Conservation (phyloP, 257 asterid genomes). For the Anisodus acutangulus region DNA sequence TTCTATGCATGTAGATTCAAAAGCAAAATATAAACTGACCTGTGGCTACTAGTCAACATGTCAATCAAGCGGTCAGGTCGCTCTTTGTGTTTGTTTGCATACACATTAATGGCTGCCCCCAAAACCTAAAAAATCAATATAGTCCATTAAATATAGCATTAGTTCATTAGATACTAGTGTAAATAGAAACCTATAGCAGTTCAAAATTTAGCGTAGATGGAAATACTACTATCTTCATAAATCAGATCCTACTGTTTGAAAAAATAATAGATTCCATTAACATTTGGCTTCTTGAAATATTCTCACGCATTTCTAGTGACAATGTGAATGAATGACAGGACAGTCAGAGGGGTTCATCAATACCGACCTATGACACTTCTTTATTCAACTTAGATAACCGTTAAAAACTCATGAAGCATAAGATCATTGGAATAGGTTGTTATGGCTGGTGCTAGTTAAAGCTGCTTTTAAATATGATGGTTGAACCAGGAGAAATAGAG, state of each 20-base stretch:
- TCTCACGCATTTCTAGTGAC: background rate
- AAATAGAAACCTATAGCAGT: constrained; percentile 16
- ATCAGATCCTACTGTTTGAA: constrained; percentile 5
- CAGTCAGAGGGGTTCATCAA: background rate
- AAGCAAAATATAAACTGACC: constrained; percentile 40
- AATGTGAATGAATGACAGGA: background rate
- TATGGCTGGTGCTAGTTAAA: constrained; percentile 5
- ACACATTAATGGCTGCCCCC: constrained; percentile 97
- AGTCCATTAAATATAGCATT: constrained; percentile 1
- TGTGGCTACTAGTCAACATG: constrained; percentile 97
- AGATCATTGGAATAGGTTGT: constrained; percentile 14
- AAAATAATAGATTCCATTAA: constrained; percentile 13
- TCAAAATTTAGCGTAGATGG: background rate
- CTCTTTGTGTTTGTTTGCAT: constrained; percentile 96
- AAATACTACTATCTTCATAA: background rate
- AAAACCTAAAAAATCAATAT: constrained; percentile 60
- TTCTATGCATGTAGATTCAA: background rate
- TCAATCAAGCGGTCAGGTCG: constrained; percentile 98
- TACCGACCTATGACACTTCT: background rate
- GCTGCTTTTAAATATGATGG: background rate
- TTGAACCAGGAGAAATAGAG: constrained; percentile 8
- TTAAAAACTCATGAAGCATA: background rate
- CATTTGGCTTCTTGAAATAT: background rate
- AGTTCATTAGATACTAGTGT: background rate
- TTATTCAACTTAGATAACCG: background rate